Evolutionary conservation across 306 rosid species (phyloP), one percentile per base, ranked within the genome.

Genomic region (Adenanthera pavonina): DNA sequence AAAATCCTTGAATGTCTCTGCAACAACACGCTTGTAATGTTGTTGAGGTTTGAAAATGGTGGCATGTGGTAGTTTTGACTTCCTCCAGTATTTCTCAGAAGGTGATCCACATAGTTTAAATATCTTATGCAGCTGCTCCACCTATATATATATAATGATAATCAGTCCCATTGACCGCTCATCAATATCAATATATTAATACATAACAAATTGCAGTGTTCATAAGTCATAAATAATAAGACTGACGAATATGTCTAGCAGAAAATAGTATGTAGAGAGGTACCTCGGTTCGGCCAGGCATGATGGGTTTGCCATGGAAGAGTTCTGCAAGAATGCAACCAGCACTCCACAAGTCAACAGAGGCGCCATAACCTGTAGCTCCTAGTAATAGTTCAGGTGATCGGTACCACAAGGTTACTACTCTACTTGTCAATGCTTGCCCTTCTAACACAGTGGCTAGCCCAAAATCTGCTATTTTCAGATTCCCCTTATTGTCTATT

Each of bases 91-190:
- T 70, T 83, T 94, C 85, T 94, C 97, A 75, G 95, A 94, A 57
- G 98, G 98, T 49, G 98, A 94, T 70, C 98, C 98, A 30, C 98
- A 94, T 13, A 94, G 94, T 85, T 94, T 94, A 88, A 92, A 94
- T 82, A 94, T 94, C 88, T 94, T 94, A 82, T 94, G 97, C n/a
- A 94, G 89, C 88, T 94, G 98, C 84, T 94, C 98, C 85, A 94
- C 97, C 98, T 94, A 69, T 19, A 19, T n/a, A 36, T 62, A 15
- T 83, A 53, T 25, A 25, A 25, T 25, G 30, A 25, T 25, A 25
- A 25, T 25, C 30, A 25, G 30, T 25, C 30, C 30, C 30, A 25
- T 25, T 25, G 30, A 25, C 30, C 30, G 30, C 30, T n/a, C 48
- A 7, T 30, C 10, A 10, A 60, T 4, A 60, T 60, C 16, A 57